phyloP scores from a whole-genome alignment of 1,284 basidiomycete species.

The Rhodotorula mucilaginosa region DNA sequence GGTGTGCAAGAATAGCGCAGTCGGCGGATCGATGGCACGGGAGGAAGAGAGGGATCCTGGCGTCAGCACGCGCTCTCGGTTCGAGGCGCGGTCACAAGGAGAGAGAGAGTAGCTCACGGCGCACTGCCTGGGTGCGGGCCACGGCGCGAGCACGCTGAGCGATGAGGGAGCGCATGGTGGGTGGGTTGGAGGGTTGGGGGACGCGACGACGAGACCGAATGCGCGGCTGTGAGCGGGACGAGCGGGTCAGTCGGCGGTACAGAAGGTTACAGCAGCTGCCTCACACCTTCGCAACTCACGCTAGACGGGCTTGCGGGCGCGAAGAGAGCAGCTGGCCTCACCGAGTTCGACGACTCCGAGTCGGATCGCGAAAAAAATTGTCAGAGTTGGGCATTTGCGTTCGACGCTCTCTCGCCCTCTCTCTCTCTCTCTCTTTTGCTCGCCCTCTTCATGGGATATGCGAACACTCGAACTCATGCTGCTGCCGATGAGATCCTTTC shows the following conservation, averaged over 20 bases:
- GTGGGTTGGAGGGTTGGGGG: not conserved
- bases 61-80: not conserved
- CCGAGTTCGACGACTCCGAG: no score
- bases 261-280: no score
- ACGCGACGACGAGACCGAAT: conserved; percentile 1
- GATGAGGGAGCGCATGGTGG: conserved; percentile 27
- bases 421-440: no score
- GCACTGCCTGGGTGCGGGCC: conserved; percentile 18
- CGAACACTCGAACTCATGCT: no score
- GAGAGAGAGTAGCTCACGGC: conserved; percentile 9
- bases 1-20: not conserved
- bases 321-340: no score
- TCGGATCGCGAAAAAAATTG: no score
- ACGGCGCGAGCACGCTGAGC: conserved; percentile 29
- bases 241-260: not conserved
- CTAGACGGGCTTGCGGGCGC: no score
- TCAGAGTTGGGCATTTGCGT: no score
- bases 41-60: not conserved
- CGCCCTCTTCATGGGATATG: no score
- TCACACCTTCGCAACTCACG: no score
- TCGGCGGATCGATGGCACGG: not conserved
- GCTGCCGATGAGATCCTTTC: no score
- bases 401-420: no score
- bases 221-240: not conserved
- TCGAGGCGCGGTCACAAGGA: not conserved